These are phyloP conservation scores for Aureobasidium zeae DNA, from an alignment of 2,329 filamentous ascomycete genomes.

Conservation along the genomic window DNA sequence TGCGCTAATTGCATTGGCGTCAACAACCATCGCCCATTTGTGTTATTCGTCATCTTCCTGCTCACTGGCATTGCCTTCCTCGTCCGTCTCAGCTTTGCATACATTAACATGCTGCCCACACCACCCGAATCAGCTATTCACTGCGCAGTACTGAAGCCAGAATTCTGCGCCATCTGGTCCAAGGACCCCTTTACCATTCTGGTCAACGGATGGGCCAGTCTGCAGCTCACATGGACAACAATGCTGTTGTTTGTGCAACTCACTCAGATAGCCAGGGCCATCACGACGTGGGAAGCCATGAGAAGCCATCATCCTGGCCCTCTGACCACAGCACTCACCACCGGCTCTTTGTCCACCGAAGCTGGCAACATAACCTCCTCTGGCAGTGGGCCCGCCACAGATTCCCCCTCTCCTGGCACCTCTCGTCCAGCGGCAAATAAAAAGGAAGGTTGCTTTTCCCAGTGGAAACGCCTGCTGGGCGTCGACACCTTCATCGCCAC, in stretches of 20 bases:
- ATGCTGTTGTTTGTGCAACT: slow-evolving; percentile 95
- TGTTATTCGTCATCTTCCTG: slow-evolving; percentile 74
- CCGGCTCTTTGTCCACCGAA: slow-evolving; percentile 54
- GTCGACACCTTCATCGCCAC: slow-evolving; percentile 92
- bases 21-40: slow-evolving; percentile 94
- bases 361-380: slow-evolving; percentile 60
- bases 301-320: slow-evolving; percentile 58
- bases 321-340: slow-evolving; percentile 66
- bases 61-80: slow-evolving; percentile 65
- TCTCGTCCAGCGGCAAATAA: slow-evolving; percentile 34
- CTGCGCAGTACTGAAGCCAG: slow-evolving; percentile 69
- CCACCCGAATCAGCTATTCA: slow-evolving; percentile 34
- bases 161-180: slow-evolving; percentile 66
- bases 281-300: slow-evolving; percentile 98
- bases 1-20: slow-evolving; percentile 92
- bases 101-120: slow-evolving; percentile 52
- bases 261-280: slow-evolving; percentile 79
- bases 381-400: slow-evolving; percentile 49
- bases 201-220: slow-evolving; percentile 64
- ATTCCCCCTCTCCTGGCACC: too few relatives aligned
- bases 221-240: slow-evolving; percentile 92
- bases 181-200: slow-evolving; percentile 78
- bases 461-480: slow-evolving; percentile 77
- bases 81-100: slow-evolving; percentile 62
- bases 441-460: slow-evolving; percentile 58